phyloP scores from a whole-genome alignment of 2,329 filamentous ascomycete genomes.

The Aspergillus fischeri region DNA sequence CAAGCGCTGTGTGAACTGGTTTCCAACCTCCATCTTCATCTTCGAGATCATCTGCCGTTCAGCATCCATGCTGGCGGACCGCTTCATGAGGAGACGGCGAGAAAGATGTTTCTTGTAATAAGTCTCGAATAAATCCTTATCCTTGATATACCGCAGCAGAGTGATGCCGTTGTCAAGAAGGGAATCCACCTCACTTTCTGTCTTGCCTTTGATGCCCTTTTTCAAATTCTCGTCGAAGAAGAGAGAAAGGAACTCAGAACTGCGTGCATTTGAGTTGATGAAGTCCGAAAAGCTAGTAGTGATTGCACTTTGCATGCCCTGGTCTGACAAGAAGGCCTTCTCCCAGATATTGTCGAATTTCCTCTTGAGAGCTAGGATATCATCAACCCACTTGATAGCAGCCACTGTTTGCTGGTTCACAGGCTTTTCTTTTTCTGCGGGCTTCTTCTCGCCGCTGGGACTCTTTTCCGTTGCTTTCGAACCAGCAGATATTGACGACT shows the following conservation, averaged over 20 bases:
- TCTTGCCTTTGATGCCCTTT: slow-evolving; percentile 88
- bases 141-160: slow-evolving; percentile 79
- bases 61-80: slow-evolving; percentile 84
- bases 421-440: slow-evolving; percentile 47
- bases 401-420: slow-evolving; percentile 77
- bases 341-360: slow-evolving; percentile 82
- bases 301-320: slow-evolving; percentile 73
- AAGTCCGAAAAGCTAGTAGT: slow-evolving; percentile 87
- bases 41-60: slow-evolving; percentile 94
- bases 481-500: slow-evolving; percentile 48
- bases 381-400: slow-evolving; percentile 92
- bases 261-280: slow-evolving; percentile 82
- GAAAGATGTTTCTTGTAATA: slow-evolving; percentile 98
- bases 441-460: slow-evolving; percentile 50
- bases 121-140: slow-evolving; percentile 91
- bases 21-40: slow-evolving; percentile 96
- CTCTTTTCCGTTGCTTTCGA: slow-evolving; percentile 41
- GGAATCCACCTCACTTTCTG: slow-evolving; percentile 76
- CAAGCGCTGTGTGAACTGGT: slow-evolving; percentile 86
- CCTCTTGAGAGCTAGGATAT: slow-evolving; percentile 77
- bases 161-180: slow-evolving; percentile 87
- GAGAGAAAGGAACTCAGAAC: slow-evolving; percentile 88
- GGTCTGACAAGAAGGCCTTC: slow-evolving; percentile 68
- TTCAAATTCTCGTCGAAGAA: slow-evolving; percentile 97
- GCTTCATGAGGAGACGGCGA: slow-evolving; percentile 78